These are phyloP conservation scores for Penicillium bovifimosum DNA, from an alignment of 495 filamentous ascomycete genomes.

Conservation along the genomic window DNA sequence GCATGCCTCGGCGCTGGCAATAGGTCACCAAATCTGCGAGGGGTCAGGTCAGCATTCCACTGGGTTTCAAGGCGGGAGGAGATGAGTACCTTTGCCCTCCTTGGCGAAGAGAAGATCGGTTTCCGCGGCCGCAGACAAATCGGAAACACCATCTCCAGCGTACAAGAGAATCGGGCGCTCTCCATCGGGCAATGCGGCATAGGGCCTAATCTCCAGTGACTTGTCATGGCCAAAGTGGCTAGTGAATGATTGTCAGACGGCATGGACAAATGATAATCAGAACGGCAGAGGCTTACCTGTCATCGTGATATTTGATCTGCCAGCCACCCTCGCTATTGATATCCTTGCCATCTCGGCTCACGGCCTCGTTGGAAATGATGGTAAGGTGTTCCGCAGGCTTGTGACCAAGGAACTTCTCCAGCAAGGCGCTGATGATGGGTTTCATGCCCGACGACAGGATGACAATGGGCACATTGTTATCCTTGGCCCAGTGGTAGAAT, in stretches of 20 bases:
- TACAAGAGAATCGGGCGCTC: constrained; percentile 76
- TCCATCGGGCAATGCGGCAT: constrained; percentile 61
- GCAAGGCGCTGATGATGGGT: constrained; percentile 79
- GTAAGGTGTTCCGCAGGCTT: constrained; percentile 61
- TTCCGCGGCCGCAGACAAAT: constrained; percentile 80
- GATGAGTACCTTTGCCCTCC: constrained; percentile 65
- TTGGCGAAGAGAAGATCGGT: constrained; percentile 91
- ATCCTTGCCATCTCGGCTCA: constrained; percentile 59
- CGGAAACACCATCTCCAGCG: constrained; percentile 85
- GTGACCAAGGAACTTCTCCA: constrained; percentile 70
- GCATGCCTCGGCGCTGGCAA: constrained; percentile 69
- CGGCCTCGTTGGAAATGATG: constrained; percentile 81
- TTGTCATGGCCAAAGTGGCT: constrained; percentile 93
- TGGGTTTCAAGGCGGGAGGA: background rate
- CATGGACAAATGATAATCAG: background rate
- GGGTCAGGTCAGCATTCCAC: background rate
- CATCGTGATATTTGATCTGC: constrained; percentile 83
- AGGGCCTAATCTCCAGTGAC: constrained; percentile 77
- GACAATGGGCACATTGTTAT: constrained; percentile 84
- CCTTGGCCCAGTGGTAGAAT: constrained; percentile 75
- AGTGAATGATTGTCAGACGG: constrained; percentile 14
- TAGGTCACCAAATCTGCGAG: constrained; percentile 70
- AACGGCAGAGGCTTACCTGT: constrained; percentile 49
- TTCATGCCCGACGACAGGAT: constrained; percentile 87
- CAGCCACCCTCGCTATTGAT: constrained; percentile 76